Percentiles rank a stretch among this genome's conserved stretches.
phyloP scores from a whole-genome alignment of 768 basidiomycete genomes.

The Boletellus ananas region DNA sequence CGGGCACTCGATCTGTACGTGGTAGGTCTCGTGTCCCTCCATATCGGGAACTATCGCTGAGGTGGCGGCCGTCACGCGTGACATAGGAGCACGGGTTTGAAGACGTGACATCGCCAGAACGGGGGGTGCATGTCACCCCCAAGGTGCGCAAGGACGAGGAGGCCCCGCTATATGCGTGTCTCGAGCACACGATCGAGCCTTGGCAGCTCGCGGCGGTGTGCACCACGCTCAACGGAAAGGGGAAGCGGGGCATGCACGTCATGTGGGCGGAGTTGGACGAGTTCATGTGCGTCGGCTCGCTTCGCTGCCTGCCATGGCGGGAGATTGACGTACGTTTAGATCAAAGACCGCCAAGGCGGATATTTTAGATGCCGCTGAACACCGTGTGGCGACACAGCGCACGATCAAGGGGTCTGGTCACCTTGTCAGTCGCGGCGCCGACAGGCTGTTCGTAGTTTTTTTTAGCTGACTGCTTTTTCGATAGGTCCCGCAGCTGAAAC shows the following conservation, averaged over 20 bases:
- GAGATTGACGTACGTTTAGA: slow-evolving; percentile 4
- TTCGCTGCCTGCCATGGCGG: background rate
- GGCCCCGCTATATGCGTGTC: slow-evolving; percentile 21
- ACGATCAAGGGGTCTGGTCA: slow-evolving; percentile 28
- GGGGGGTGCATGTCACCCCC: slow-evolving; percentile 16
- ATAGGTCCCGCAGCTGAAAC: slow-evolving; percentile 29
- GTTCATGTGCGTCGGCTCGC: slow-evolving; percentile 22
- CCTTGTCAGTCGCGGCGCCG: slow-evolving; percentile 15
- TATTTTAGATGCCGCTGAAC: slow-evolving; percentile 26
- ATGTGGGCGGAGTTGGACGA: slow-evolving; percentile 31
- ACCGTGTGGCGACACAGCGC: slow-evolving; percentile 18
- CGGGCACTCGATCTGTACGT: slow-evolving; percentile 22
- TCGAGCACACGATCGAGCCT: slow-evolving; percentile 26
- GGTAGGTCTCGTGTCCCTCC: slow-evolving; percentile 1
- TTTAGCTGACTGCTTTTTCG: background rate
- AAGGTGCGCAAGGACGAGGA: slow-evolving; percentile 30
- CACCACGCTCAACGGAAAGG: slow-evolving; percentile 5
- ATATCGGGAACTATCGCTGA: background rate
- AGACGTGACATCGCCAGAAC: slow-evolving; percentile 10
- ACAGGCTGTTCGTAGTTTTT: background rate
- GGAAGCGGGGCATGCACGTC: slow-evolving; percentile 21
- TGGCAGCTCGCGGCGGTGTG: slow-evolving; percentile 21
- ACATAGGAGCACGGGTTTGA: slow-evolving; percentile 25
- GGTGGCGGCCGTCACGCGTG: background rate
- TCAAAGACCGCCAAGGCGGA: slow-evolving; percentile 25